A percentile compares a stretch with the other conserved stretches of the same genome.
These are phyloP conservation scores for Globisporangium parvum DNA, from an alignment of 352 stramenopile genomes.

Conservation along the genomic window DNA sequence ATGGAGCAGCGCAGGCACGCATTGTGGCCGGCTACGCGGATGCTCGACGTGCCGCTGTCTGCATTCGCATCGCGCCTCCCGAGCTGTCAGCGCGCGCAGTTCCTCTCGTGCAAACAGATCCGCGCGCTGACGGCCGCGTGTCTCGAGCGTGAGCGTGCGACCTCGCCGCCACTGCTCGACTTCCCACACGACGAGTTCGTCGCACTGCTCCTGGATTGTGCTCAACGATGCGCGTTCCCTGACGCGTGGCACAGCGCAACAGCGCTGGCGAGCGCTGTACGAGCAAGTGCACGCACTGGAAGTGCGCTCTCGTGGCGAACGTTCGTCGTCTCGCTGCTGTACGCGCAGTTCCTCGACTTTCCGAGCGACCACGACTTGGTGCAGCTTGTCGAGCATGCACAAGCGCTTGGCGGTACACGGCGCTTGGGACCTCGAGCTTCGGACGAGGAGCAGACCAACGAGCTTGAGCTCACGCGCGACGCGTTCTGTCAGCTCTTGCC, in stretches of 20 bases:
- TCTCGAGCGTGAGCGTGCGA: neutral
- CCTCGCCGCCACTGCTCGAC: neutral
- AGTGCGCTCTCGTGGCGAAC: conserved; percentile 26
- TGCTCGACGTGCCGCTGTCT: neutral
- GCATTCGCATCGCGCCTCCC: conserved; percentile 9
- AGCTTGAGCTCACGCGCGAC: conserved; percentile 5
- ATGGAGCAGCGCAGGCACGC: conserved; percentile 12
- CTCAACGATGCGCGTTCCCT: conserved; percentile 27
- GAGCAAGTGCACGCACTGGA: conserved; percentile 9
- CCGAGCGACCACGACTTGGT: conserved; percentile 24
- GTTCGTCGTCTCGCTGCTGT: conserved; percentile 36
- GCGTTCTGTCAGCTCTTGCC: conserved; percentile 26
- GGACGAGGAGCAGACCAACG: neutral
- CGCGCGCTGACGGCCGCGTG: conserved; percentile 4
- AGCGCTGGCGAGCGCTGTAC: conserved; percentile 27
- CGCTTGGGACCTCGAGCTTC: neutral
- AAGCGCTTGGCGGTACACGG: neutral
- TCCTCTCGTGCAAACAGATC: conserved; percentile 12
- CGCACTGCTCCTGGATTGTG: conserved; percentile 24
- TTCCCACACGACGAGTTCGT: conserved; percentile 31
- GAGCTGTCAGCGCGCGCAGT: conserved; percentile 7
- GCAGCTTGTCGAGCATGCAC: conserved; percentile 4
- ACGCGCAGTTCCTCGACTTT: conserved; percentile 25
- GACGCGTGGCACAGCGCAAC: conserved; percentile 26
- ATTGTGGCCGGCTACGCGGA: conserved; percentile 17